phyloP scores from a whole-genome alignment of 2,329 filamentous ascomycete genomes.

The Fusarium ambrosium region DNA sequence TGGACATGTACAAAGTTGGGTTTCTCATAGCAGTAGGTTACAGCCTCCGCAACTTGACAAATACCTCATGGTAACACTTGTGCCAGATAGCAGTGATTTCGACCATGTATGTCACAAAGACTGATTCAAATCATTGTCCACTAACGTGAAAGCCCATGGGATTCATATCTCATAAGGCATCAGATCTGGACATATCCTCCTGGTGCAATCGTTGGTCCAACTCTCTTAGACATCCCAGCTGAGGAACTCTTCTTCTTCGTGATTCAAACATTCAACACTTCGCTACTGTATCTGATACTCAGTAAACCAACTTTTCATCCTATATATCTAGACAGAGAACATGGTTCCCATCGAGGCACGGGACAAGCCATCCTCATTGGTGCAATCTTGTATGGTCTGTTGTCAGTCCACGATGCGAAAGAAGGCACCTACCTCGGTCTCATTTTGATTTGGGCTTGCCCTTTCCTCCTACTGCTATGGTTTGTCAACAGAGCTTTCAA shows the following conservation, averaged over 20 bases:
- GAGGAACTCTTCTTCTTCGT: conserved; percentile 85
- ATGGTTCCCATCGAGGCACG: conserved; percentile 49
- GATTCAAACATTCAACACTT: conserved; percentile 81
- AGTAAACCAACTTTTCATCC: conserved; percentile 73
- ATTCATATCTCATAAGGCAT: conserved; percentile 78
- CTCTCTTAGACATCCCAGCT: conserved; percentile 73
- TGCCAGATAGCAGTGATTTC: conserved; percentile 67
- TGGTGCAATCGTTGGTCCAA: conserved; percentile 73
- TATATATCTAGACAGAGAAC: conserved; percentile 55
- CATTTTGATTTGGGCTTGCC: conserved; percentile 77
- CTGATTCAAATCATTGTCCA: not conserved
- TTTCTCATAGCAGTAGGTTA: conserved; percentile 36
- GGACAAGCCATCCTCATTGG: conserved; percentile 65
- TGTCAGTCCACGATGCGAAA: conserved; percentile 60
- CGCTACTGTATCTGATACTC: conserved; percentile 75
- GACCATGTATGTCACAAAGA: conserved; percentile 61
- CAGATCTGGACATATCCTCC: conserved; percentile 79
- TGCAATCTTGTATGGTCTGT: conserved; percentile 59
- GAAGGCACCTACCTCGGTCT: conserved; percentile 76
- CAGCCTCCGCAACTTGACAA: rapidly evolving
- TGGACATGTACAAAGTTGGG: conserved; percentile 33
- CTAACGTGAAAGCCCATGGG: conserved; percentile 69
- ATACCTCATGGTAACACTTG: not conserved
- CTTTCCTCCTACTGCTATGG: conserved; percentile 69
- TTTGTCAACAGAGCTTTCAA: too few relatives aligned